Conservation (phyloP, 768 basidiomycete genomes). For the Lentinula lateritia region DNA sequence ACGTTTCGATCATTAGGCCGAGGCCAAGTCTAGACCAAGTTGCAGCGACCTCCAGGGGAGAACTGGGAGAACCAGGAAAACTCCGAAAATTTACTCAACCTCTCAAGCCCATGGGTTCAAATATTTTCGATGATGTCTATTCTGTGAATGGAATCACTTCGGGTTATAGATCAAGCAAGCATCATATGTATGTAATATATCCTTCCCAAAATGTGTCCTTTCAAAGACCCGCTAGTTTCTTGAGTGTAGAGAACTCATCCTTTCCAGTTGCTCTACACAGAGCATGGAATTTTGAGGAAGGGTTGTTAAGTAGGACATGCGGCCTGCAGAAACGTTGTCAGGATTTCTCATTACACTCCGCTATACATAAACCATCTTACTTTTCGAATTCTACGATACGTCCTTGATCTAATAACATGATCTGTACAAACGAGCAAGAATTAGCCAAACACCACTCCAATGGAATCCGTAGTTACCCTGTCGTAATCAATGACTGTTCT, state of each 20-base stretch:
- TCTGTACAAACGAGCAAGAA: slow-evolving; percentile 28
- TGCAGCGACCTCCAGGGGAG: too few species aligned
- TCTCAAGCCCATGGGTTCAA: too few species aligned
- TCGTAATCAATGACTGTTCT: slow-evolving; percentile 70
- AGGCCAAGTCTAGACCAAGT: too few species aligned
- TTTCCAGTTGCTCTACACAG: slow-evolving; percentile 73
- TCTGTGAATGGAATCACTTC: too few species aligned
- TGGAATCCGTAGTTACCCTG: slow-evolving; percentile 41
- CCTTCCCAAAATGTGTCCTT: neutral
- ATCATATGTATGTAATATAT: too few species aligned
- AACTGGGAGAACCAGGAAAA: too few species aligned
- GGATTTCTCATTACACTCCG: neutral
- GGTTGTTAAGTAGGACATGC: slow-evolving; percentile 45
- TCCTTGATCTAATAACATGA: slow-evolving; percentile 76
- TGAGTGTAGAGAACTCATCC: slow-evolving; percentile 63
- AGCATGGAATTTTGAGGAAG: slow-evolving; percentile 55
- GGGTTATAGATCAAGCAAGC: neutral
- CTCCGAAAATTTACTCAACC: too few species aligned
- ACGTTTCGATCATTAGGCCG: too few species aligned
- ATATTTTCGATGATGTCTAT: too few species aligned
- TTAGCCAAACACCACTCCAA: neutral
- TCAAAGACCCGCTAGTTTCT: slow-evolving; percentile 54
- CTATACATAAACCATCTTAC: slow-evolving; percentile 19
- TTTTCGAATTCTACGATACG: slow-evolving; percentile 72
- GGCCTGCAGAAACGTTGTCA: slow-evolving; percentile 30